Percentiles rank a stretch among this genome's conserved stretches.
These are phyloP conservation scores for Hirschfeldia incana DNA, from an alignment of 345 rosid genomes.

Conservation along the genomic window DNA sequence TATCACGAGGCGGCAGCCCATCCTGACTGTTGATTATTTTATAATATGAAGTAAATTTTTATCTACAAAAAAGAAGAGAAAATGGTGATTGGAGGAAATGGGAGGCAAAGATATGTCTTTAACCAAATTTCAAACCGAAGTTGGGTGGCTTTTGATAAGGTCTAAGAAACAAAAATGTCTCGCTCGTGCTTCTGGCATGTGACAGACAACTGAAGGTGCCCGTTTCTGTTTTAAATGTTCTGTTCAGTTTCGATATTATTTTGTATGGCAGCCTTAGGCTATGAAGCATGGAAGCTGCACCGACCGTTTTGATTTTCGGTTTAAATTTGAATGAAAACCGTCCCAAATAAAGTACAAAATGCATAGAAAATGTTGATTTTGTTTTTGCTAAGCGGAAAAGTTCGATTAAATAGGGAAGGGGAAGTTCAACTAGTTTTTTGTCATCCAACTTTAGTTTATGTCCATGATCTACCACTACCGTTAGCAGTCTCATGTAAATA, in stretches of 20 bases:
- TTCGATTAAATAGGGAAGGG: neutral
- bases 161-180: conserved; percentile 27
- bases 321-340: neutral
- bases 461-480: neutral
- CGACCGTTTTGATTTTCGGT: neutral
- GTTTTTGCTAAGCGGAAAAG: neutral
- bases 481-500: neutral
- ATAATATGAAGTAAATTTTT: neutral
- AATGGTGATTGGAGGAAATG: conserved; percentile 33
- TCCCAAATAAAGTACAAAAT: neutral
- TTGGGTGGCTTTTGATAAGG: conserved; percentile 35
- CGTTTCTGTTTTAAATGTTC: conserved; percentile 19
- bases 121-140: conserved; percentile 13
- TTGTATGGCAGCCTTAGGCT: conserved; percentile 18
- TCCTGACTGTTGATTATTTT: conserved; percentile 14
- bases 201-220: conserved; percentile 23
- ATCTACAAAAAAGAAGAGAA: neutral
- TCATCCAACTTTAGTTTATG: neutral
- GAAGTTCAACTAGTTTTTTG: neutral
- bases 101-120: conserved; percentile 33
- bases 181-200: conserved; percentile 32
- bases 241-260: conserved; percentile 16
- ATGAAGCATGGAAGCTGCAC: conserved; percentile 18
- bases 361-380: neutral
- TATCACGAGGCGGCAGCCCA: conserved; percentile 12